Base-by-base conservation (phyloP, 768 basidiomycete genomes). In the Pholiota microspora region DNA sequence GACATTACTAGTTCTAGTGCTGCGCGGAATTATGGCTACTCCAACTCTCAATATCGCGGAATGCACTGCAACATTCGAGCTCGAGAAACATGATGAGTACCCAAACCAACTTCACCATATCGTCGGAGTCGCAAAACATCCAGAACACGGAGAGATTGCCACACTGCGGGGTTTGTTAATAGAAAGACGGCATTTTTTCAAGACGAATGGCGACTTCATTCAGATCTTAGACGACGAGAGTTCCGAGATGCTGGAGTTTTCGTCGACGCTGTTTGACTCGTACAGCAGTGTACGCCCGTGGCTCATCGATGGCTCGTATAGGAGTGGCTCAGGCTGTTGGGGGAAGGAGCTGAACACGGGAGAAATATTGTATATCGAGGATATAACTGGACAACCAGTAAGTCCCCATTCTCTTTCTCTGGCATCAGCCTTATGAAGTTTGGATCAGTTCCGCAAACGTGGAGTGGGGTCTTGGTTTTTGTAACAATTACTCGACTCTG, bases 201-300 rank as follows among this genome's bases (percentile, higher is more conserved):
- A n/a, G n/a, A n/a, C n/a, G n/a, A n/a, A n/a, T n/a, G n/a, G n/a
- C n/a, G n/a, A n/a, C n/a, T n/a, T n/a, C n/a, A n/a, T n/a, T n/a
- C n/a, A n/a, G n/a, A n/a, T 7, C 7, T 7, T 71, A 63, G 68
- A 73, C 53, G 67, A 62, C 18, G 62, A 71, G 15, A 62, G 63
- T 15, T 42, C 67, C 4, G 73, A 73, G 49, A 46, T 73, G n/a
- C 54, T 58, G 24, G 51, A 67, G n/a, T 69, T 73, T 46, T 64
- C 69, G n/a, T 32, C 54, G 2, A 57, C 42, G 1, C 46, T 73
- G 2, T 73, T 71, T 25, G 68, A 74, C 56, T 63, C 67, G 18
- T 9, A 46, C 12, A 15, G 21, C 12, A 28, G 21, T 27, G 9
- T 56, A 0, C 29, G 7, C 1, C 50, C 50, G 6, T 45, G 32